Percentiles rank a stretch among this genome's conserved stretches.
Conservation (phyloP, 2,329 filamentous ascomycete genomes). For the Didymella arachidicola region DNA sequence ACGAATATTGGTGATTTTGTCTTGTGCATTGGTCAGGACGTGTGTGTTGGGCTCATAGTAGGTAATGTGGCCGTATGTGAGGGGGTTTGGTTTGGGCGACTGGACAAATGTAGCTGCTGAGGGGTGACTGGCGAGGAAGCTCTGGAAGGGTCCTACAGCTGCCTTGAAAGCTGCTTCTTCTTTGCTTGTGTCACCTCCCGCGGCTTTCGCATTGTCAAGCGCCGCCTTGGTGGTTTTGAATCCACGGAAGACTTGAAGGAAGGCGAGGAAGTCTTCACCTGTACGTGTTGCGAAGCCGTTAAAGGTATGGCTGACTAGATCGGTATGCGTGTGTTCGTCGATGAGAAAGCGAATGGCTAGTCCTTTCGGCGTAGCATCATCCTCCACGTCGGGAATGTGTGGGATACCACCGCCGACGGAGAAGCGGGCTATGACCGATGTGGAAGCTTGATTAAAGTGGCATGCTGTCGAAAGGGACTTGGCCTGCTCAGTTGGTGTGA, state of each 20-base stretch:
- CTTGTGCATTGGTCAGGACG: slow-evolving; percentile 15
- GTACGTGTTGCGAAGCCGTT: slow-evolving; percentile 19
- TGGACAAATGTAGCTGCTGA: slow-evolving; percentile 81
- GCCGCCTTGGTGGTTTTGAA: slow-evolving; percentile 15
- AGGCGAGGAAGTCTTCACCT: slow-evolving; percentile 19
- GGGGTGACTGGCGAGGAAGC: slow-evolving; percentile 90
- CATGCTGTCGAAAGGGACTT: slow-evolving; percentile 10
- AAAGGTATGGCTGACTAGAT: slow-evolving; percentile 21
- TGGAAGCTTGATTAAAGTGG: slow-evolving; percentile 13
- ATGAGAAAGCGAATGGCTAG: slow-evolving; percentile 19
- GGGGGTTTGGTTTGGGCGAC: slow-evolving; percentile 91
- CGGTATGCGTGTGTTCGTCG: slow-evolving; percentile 16
- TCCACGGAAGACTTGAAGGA: slow-evolving; percentile 18
- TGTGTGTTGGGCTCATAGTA: slow-evolving; percentile 24
- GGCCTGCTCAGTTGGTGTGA: slow-evolving; percentile 18
- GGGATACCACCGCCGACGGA: slow-evolving; percentile 22
- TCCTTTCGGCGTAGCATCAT: slow-evolving; percentile 21
- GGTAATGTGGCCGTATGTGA: slow-evolving; percentile 70
- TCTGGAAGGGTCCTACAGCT: slow-evolving; percentile 78
- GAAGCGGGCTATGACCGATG: slow-evolving; percentile 17
- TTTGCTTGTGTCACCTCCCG: slow-evolving; percentile 8
- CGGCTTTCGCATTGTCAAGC: slow-evolving; percentile 12
- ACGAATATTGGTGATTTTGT: slow-evolving; percentile 11
- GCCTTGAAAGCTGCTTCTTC: slow-evolving; percentile 10
- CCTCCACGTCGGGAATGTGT: slow-evolving; percentile 15